Base-by-base conservation (phyloP, 768 basidiomycete species). In the Boletellus ananiceps region DNA sequence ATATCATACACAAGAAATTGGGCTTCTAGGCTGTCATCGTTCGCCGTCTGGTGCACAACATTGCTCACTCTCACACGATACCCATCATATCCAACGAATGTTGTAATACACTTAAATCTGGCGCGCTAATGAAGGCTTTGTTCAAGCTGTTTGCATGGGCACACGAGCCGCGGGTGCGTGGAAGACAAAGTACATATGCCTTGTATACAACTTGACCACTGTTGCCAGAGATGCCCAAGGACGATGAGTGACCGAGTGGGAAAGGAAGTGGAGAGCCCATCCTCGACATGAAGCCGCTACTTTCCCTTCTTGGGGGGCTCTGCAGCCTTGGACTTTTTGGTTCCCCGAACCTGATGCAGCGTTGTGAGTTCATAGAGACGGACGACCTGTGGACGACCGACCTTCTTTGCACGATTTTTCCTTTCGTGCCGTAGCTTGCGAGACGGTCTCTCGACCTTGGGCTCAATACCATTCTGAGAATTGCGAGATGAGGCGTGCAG, bases 391-490 rank as follows among this genome's bases (percentile, higher is more conserved):
- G 16, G 23, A 27, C 12, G 44, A 61, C 72, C n/a, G 40, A 92
- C 94, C 86, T 97, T 98, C 88, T 99, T 99, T 55, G 88, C 82
- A 69, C 95, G 86, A 77, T 99, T 99, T 83, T 99, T 99, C 65
- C 96, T 84, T 79, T 98, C 95, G 79, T 98, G 97, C 73, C 96
- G 87, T 73, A 98, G 84, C 72, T 98, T 98, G 66, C 96, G 88
- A 57, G 92, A 93, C 46, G 95, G 76, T 72, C 86, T 92, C 37
- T 92, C 89, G 55, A 86, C 84, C 77, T 97, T 96, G 56, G 77
- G 50, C 31, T 61, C 67, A 41, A 93, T 68, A 44, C 87, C 86
- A 57, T 77, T 81, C 90, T 92, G 23, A 16, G 44, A 40, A 23
- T 39, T 35, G 16, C 7, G 13, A 57, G 49, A 41, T 44, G 33